These are phyloP conservation scores for Paraphaeosphaeria minitans DNA, from an alignment of 2,329 filamentous ascomycete genomes.

Conservation along the genomic window DNA sequence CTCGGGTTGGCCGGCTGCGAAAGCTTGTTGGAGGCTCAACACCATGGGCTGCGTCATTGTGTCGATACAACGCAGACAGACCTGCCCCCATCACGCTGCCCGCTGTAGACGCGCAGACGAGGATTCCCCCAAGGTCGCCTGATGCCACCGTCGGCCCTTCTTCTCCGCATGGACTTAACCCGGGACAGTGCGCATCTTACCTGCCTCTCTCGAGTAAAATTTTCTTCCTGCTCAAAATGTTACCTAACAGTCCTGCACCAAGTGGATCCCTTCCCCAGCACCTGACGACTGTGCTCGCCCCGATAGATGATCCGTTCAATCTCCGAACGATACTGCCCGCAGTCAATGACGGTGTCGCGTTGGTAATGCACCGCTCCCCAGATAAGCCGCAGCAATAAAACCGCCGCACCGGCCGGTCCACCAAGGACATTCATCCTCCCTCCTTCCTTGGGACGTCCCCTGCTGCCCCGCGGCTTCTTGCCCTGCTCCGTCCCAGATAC, in stretches of 20 bases:
- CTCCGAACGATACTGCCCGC: conserved; percentile 8
- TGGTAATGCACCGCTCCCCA: conserved; percentile 10
- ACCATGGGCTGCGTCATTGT: conserved; percentile 1
- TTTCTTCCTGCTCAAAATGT: conserved; percentile 26
- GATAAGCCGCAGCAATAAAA: conserved; percentile 16
- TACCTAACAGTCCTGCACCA: conserved; percentile 22
- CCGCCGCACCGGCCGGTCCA: neutral
- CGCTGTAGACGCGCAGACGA: neutral
- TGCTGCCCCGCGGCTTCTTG: neutral
- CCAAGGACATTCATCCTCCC: neutral
- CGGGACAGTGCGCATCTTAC: conserved; percentile 1
- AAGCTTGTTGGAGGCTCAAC: conserved; percentile 29
- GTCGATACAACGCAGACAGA: neutral
- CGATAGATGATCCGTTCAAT: conserved; percentile 10
- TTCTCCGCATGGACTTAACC: conserved; percentile 1
- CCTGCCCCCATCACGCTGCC: neutral
- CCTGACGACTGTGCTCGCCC: neutral
- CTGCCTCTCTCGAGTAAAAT: conserved; percentile 29
- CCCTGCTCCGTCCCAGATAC: neutral
- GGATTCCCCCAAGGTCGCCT: neutral
- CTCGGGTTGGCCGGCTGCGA: conserved; percentile 18
- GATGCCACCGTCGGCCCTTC: neutral
- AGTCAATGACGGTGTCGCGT: conserved; percentile 12
- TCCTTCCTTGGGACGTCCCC: conserved; percentile 6
- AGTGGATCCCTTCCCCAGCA: conserved; percentile 26